Conservation (phyloP, 1,139 yeast species). For the Blastobotrys malaysiensis region DNA sequence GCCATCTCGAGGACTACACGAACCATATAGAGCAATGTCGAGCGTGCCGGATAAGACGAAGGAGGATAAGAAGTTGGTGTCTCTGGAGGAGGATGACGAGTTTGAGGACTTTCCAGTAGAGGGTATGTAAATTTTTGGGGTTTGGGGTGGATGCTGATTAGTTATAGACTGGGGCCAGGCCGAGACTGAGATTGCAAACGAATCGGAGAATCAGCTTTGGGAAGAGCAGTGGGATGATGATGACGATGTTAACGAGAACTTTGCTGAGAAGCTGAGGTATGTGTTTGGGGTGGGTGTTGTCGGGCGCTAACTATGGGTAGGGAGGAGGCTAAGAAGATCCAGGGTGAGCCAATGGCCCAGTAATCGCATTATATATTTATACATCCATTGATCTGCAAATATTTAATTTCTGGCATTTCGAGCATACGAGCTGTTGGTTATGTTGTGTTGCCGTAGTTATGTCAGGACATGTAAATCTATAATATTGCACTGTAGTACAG, state of each 20-base stretch:
- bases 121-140: conserved; percentile 42
- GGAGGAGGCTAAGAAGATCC: conserved; percentile 25
- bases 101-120: conserved; percentile 94
- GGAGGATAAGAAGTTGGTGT: conserved; percentile 36
- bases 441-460: no score
- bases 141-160: background rate
- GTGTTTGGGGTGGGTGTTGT: conserved; percentile 21
- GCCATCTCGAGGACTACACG: background rate
- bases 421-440: no score
- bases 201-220: conserved; percentile 56
- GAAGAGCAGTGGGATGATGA: conserved; percentile 96
- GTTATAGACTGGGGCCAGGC: conserved; percentile 46
- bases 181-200: conserved; percentile 39
- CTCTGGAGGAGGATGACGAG: conserved; percentile 88
- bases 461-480: no score
- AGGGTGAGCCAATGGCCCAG: conserved; percentile 13
- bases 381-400: background rate
- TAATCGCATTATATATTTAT: background rate
- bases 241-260: conserved; percentile 78
- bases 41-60: conserved; percentile 13
- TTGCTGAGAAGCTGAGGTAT: conserved; percentile 60
- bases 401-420: no score
- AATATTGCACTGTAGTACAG: no score
- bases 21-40: conserved; percentile 1
- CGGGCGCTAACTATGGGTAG: conserved; percentile 13